phyloP scores from a whole-genome alignment of 2,329 filamentous ascomycete genomes.

The Akanthomyces dipterigenus region DNA sequence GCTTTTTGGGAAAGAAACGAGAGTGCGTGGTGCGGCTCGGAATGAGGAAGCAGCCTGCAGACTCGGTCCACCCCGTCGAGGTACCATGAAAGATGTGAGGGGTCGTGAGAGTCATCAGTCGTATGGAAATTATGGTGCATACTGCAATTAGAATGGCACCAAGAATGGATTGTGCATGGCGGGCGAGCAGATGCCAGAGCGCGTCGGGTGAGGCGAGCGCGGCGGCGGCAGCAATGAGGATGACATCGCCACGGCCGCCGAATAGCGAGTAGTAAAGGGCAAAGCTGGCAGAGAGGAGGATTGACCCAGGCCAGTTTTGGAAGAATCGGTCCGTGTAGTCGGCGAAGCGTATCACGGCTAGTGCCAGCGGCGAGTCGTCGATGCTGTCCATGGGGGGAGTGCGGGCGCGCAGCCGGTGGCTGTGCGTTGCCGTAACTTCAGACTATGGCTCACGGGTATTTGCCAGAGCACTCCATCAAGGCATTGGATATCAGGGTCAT shows the following conservation, averaged over 20 bases:
- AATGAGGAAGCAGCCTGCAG: conserved; percentile 46
- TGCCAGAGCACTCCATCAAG: background rate
- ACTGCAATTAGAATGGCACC: background rate
- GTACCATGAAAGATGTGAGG: background rate
- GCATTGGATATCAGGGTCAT: background rate
- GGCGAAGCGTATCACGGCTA: background rate
- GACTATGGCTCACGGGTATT: background rate
- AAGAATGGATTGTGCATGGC: background rate
- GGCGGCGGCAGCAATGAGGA: background rate
- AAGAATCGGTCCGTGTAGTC: background rate
- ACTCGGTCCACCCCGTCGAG: conserved; percentile 10
- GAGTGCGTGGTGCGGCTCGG: conserved; percentile 60
- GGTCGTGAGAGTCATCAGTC: background rate
- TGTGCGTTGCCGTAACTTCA: background rate
- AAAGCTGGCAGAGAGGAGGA: background rate
- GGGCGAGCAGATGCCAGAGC: background rate
- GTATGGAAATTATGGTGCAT: background rate
- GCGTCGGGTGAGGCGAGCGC: background rate
- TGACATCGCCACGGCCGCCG: background rate
- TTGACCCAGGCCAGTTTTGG: background rate
- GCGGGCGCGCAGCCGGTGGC: background rate
- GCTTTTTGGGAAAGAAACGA: conserved; percentile 59
- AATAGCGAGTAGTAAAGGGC: background rate
- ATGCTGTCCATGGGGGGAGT: conserved; percentile 4
- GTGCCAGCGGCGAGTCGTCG: conserved; percentile 4